Percentiles rank a stretch among this genome's conserved stretches.
Conservation (phyloP, 1,284 basidiomycete genomes). For the Austroboletus niveus region DNA sequence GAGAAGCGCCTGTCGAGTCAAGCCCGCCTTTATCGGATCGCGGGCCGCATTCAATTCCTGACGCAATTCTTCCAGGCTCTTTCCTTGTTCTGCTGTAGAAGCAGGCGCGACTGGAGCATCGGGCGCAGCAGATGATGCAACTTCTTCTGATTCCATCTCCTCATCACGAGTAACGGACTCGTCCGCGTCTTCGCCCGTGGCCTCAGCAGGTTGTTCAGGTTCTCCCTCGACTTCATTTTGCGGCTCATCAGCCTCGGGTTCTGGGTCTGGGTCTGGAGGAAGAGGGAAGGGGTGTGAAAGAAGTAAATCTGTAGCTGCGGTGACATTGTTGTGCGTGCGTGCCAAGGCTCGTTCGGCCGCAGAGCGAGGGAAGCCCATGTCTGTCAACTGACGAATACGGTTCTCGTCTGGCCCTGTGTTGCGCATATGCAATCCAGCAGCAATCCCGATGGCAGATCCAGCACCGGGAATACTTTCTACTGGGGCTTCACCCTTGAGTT, state of each 20-base stretch:
- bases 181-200: slow-evolving; percentile 26
- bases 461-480: slow-evolving; percentile 25
- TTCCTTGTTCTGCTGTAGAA: slow-evolving; percentile 35
- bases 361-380: slow-evolving; percentile 94
- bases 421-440: slow-evolving; percentile 40
- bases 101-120: slow-evolving; percentile 8
- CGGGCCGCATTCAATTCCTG: slow-evolving; percentile 66
- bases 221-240: slow-evolving; percentile 35
- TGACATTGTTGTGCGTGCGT: slow-evolving; percentile 87
- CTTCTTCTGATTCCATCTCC: slow-evolving; percentile 29
- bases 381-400: slow-evolving; percentile 79
- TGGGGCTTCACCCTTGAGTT: slow-evolving; percentile 44
- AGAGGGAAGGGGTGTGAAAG: slow-evolving; percentile 82
- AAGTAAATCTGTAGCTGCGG: slow-evolving; percentile 86
- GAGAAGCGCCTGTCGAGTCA: slow-evolving; percentile 68
- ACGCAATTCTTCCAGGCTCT: slow-evolving; percentile 58
- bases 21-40: slow-evolving; percentile 61
- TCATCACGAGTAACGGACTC: slow-evolving; percentile 27
- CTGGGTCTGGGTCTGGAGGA: slow-evolving; percentile 54
- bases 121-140: slow-evolving; percentile 14
- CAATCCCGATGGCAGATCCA: slow-evolving; percentile 30
- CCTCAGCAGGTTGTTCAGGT: slow-evolving; percentile 28
- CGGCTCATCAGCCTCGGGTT: slow-evolving; percentile 34
- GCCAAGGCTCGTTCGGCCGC: slow-evolving; percentile 83
- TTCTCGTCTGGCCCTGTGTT: slow-evolving; percentile 67